Percentiles rank a stretch among this genome's conserved stretches.
Conservation (phyloP, 1,284 basidiomycete species). For the Rhodotorula mucilaginosa region DNA sequence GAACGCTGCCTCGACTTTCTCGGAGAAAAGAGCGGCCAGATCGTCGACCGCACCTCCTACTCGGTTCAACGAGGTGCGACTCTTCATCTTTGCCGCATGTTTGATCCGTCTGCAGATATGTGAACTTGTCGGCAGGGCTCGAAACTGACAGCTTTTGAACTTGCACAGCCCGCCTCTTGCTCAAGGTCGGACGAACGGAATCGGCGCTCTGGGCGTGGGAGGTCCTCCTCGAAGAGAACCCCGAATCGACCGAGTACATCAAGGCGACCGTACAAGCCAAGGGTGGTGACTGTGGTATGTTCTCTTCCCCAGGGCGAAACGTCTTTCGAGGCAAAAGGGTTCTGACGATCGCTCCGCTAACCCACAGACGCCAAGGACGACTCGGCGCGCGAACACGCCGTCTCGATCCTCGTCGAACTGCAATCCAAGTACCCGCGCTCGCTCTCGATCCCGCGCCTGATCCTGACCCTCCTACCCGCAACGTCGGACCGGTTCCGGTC, state of each 20-base stretch:
- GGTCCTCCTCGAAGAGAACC: conserved; percentile 76
- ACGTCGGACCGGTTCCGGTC: conserved; percentile 58
- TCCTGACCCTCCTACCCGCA: conserved; percentile 65
- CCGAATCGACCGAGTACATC: conserved; percentile 81
- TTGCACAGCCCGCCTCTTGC: conserved; percentile 64
- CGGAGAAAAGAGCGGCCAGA: conserved; percentile 56
- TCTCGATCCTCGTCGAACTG: conserved; percentile 63
- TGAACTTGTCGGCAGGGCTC: conserved; percentile 51
- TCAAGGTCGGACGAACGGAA: conserved; percentile 56
- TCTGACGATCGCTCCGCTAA: neutral
- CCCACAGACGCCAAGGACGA: conserved; percentile 54
- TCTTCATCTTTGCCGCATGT: neutral
- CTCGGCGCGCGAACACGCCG: conserved; percentile 58
- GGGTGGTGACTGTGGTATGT: conserved; percentile 65
- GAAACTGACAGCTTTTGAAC: neutral
- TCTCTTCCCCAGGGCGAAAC: neutral
- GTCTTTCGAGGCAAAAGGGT: conserved; percentile 17
- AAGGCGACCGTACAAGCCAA: conserved; percentile 66
- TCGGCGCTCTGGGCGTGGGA: conserved; percentile 78
- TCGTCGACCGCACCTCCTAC: conserved; percentile 42
- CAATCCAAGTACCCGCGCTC: conserved; percentile 64
- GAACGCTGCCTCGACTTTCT: conserved; percentile 60
- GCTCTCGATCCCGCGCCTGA: conserved; percentile 68
- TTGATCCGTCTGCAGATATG: neutral
- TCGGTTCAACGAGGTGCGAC: conserved; percentile 36